Percentiles rank a stretch among this genome's conserved stretches.
These are phyloP conservation scores for Trypanosoma platydactyli DNA, from an alignment of 208 protist genomes.

Conservation along the genomic window DNA sequence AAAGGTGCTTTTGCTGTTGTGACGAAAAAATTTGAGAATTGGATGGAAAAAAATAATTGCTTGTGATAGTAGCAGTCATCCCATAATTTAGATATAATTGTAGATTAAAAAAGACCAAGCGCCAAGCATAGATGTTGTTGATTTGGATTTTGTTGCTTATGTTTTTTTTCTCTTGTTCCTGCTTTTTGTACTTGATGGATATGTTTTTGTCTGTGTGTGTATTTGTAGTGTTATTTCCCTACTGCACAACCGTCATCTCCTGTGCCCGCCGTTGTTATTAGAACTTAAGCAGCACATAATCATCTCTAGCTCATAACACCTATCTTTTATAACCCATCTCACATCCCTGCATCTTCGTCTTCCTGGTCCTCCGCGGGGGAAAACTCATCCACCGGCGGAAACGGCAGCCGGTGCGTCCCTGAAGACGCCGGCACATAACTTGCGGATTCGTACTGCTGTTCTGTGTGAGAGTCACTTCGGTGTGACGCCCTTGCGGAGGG, in stretches of 20 bases:
- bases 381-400: slow-evolving; percentile 44
- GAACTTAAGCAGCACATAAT: too few relatives aligned
- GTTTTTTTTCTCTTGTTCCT: slow-evolving; percentile 1
- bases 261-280: neutral
- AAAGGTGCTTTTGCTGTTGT: neutral
- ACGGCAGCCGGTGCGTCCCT: slow-evolving; percentile 12
- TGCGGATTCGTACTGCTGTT: slow-evolving; percentile 8
- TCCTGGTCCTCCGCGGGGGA: slow-evolving; percentile 40
- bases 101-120: too few relatives aligned
- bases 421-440: slow-evolving; percentile 33
- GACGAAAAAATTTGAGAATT: neutral
- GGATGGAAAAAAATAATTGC: neutral
- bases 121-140: too few relatives aligned
- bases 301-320: too few relatives aligned
- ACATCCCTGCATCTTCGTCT: slow-evolving; percentile 5
- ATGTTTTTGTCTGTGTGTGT: too few relatives aligned
- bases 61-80: neutral
- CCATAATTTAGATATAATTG: too few relatives aligned
- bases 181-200: too few relatives aligned
- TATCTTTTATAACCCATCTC: neutral
- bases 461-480: neutral
- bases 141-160: slow-evolving; percentile 11
- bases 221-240: too few relatives aligned
- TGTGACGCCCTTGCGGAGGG: slow-evolving; percentile 7
- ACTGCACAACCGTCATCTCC: too few relatives aligned